Base-by-base conservation (phyloP, 345 rosid species). In the Pistacia atlantica region DNA sequence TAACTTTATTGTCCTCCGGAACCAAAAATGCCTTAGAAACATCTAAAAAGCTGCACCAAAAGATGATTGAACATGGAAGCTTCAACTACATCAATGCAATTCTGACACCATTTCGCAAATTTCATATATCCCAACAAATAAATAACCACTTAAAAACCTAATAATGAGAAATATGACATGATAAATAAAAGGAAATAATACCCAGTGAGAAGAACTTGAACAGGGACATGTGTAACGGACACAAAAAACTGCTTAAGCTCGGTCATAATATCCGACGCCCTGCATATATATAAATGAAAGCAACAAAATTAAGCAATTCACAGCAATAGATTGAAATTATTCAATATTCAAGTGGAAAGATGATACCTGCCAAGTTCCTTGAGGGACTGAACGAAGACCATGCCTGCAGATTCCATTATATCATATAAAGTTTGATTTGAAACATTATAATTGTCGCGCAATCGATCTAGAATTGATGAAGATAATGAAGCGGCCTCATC, bases 381-480 rank as follows among this genome's bases (percentile, higher is more conserved):
- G 85, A 92, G 79, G 38, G 97, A 90, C 85, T 94, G 98, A 75
- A 92, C 90, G 63, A 90, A 83, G 66, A 94, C 95, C 97, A 92
- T 90, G 10, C 93, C 97, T 73, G 90, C 85, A 46, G 97, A 90
- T 79, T 83, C 91, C 85, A 81, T 74, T 87, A 86, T 83, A 31
- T 89, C 93, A 62, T 62, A 70, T 13, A 57, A 45, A 66, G 72
- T 79, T 62, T 74, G 79, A 42, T 42, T 71, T 38, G 69, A 57
- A 59, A 14, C 76, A 54, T 78, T 38, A 8, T 12, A 72, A 69
- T 65, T 56, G 51, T 55, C 74, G 54, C 42, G 28, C 17, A 89
- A 60, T 70, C 68, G 76, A 74, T 83, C 81, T 65, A 96, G 69
- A 66, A 84, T 61, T 11, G 95, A 86, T 49, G 93, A 86, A 77